Evolutionary conservation across 257 asterid species (phyloP), one percentile per base, ranked within the genome.

Genomic region (Nicotiana undulata): DNA sequence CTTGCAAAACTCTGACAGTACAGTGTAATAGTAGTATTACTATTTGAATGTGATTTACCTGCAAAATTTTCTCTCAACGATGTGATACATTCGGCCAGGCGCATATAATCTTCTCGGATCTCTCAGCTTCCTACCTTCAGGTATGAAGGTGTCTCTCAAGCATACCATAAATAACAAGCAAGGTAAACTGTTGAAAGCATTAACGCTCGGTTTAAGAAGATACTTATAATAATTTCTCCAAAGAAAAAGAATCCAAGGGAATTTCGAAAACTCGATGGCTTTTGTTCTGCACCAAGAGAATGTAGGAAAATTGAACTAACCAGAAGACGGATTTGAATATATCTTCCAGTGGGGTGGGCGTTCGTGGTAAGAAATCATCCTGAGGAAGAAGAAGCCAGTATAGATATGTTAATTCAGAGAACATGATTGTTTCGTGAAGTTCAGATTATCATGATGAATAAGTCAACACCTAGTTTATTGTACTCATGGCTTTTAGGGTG

Each of bases 301-400:
- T 44, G 63, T 56, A 70, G 64, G 60, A 63, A 15, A 60, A 75
- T 65, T 58, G 31, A 83, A 87, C 98, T 89, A 70, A 93, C 99
- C 99, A 96, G 87, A 96, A 94, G 75, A 96, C 58, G 29, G 99
- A 90, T 83, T 85, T 94, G 91, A 96, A 96, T 81, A 96, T 90
- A 85, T 93, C 98, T 85, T 94, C 96, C 91, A 96, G 83, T 17
- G 99, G 97, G 60, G 99, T 96, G 55, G 99, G 86, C 31, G 99
- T 96, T 86, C 99, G 86, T 1, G 99, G 97, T 89, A 96, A 87
- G 91, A 96, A 96, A 88, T 96, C 99, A 82, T 95, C 98, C 98
- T 95, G 87, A 59, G 82, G 83, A 81, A 81, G 29, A 76, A 75
- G 75, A 32, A 63, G 79, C n/a, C 28, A 17, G 17, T 31, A 29